Base-by-base conservation (phyloP, 1,284 basidiomycete genomes). In the Trametes versicolor region DNA sequence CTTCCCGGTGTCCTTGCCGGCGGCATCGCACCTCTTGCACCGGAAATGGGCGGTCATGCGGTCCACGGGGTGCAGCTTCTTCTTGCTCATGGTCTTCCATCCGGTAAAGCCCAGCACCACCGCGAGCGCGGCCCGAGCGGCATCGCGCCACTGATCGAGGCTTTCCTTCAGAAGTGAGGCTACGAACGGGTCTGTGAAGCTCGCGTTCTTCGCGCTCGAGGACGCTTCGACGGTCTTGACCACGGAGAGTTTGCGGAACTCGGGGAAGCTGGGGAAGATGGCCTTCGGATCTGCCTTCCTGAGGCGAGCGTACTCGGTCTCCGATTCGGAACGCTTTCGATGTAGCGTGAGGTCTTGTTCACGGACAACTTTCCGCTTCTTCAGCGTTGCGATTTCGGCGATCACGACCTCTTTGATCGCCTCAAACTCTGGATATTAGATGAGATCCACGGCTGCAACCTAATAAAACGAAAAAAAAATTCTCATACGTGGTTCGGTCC, bases 31-130 rank as follows among this genome's bases (percentile, higher is more conserved):
- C 51, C 72, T 70, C 62, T 73, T 81, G 72, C 91, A 92, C 29
- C 76, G 72, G 74, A 90, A 92, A 27, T 85, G 77, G 0, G 88
- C 87, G 7, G 84, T 87, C 15, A 87, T 63, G 52, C 87, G 80
- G 47, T 88, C 82, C 17, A 83, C 82, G 0, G 88, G 89, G 73
- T 87, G 85, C 8, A 89, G 62, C 58, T 78, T 73, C 29, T 76
- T 81, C 55, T 70, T 80, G 71, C 80, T 84, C 12, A 83, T 77
- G 23, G 78, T 78, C 70, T 79, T 83, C 85, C 85, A 89, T 25
- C 80, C 74, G 17, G 78, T 73, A 63, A 79, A 80, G 0, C 87
- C 90, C 7, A 90, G 74, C 19, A 82, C 70, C 8, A 66, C 73
- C 6, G 79, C 80, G n/a, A 92, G 73, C 7, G 75, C 76, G 0